phyloP scores from a whole-genome alignment of 108 stramenopile species.

The Stephanodiscus minutulus region DNA sequence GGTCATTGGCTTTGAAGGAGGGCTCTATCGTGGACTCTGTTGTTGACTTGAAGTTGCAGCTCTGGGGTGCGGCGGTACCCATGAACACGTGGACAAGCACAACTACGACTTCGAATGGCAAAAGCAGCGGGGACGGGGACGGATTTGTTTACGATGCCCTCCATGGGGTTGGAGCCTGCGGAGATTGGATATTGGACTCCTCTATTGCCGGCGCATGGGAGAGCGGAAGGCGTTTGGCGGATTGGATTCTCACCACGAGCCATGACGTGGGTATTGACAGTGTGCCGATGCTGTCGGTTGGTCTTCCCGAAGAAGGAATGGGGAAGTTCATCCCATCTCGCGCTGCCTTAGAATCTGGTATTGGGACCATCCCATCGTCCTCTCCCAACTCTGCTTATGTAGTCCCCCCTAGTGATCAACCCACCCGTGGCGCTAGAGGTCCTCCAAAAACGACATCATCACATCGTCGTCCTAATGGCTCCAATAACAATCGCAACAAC shows the following conservation, averaged over 20 bases:
- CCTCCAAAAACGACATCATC: too few species aligned
- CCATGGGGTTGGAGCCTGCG: conserved; percentile 72
- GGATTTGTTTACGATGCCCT: conserved; percentile 73
- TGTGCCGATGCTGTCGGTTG: conserved; percentile 9
- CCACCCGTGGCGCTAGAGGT: too few species aligned
- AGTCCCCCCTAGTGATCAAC: background rate
- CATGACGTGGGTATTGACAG: background rate
- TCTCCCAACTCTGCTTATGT: background rate
- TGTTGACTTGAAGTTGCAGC: conserved; percentile 67
- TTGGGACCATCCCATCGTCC: conserved; percentile 25
- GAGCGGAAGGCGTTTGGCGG: conserved; percentile 72
- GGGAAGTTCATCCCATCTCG: conserved; percentile 39
- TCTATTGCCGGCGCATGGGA: conserved; percentile 84
- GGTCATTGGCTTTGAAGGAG: conserved; percentile 31
- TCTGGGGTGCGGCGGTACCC: conserved; percentile 91
- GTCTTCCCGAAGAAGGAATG: conserved; percentile 19
- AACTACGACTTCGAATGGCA: background rate
- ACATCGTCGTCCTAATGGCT: too few species aligned
- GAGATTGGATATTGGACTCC: conserved; percentile 85
- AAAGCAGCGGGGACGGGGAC: conserved; percentile 2
- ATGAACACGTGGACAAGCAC: conserved; percentile 66
- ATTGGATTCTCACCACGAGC: conserved; percentile 37
- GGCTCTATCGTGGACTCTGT: conserved; percentile 15
- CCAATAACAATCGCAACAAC: too few species aligned
- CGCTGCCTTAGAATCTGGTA: conserved; percentile 42